Conservation (phyloP, 2,329 filamentous ascomycete genomes). For the Thielaviopsis musarum region DNA sequence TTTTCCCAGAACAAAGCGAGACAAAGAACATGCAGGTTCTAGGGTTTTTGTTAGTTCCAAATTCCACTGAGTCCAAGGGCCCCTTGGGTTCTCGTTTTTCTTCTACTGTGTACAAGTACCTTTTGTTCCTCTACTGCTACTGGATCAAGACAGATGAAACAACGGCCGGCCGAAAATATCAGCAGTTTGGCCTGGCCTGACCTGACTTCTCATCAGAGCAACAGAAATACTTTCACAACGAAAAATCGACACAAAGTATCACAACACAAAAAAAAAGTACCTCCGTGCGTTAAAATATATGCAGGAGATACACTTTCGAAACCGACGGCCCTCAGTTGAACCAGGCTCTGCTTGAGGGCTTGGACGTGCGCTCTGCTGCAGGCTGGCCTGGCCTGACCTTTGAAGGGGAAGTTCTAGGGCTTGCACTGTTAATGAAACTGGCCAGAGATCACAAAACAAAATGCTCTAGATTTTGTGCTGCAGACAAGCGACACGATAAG, state of each 20-base stretch:
- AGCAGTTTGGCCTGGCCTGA: background rate
- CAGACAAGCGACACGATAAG: background rate
- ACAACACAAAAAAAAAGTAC: slow-evolving; percentile 4
- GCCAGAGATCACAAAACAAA: background rate
- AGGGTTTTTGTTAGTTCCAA: background rate
- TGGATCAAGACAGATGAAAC: background rate
- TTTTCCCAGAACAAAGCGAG: no score
- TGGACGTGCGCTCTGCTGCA: background rate
- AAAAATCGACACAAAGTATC: background rate
- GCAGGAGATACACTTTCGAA: background rate
- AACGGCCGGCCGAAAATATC: background rate
- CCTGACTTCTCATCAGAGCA: background rate
- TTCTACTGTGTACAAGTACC: background rate
- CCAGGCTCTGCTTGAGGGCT: background rate
- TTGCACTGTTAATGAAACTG: background rate
- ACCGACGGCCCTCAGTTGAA: background rate
- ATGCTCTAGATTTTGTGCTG: background rate
- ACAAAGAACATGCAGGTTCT: background rate
- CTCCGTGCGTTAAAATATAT: background rate
- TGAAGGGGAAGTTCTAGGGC: background rate
- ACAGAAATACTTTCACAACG: background rate
- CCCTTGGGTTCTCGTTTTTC: background rate
- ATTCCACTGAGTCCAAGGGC: background rate
- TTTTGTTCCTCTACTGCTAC: background rate
- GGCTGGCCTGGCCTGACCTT: background rate